Conservation (phyloP, 2,329 filamentous ascomycete genomes). For the Akanthomyces uredinophilus region DNA sequence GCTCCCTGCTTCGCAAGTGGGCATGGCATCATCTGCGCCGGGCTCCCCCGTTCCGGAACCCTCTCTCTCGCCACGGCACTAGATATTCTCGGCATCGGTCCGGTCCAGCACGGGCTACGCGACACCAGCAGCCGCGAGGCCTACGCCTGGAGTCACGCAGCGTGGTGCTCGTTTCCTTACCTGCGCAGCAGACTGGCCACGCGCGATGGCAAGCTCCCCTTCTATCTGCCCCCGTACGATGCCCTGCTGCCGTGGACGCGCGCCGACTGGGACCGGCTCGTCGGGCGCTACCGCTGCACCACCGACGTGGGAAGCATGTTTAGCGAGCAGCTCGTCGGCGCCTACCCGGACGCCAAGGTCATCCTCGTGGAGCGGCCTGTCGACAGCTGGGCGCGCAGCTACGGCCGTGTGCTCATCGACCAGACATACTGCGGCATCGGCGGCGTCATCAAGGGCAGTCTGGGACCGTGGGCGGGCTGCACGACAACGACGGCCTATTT, state of each 20-base stretch:
- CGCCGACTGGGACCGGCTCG: conserved; percentile 1
- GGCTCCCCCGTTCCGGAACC: conserved; percentile 5
- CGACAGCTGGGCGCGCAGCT: conserved; percentile 19
- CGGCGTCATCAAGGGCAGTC: conserved; percentile 10
- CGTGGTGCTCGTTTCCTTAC: conserved; percentile 1
- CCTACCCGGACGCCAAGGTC: conserved; percentile 21
- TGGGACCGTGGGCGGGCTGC: conserved; percentile 19
- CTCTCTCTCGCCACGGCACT: conserved; percentile 1
- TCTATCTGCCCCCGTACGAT: neutral
- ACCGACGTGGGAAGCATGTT: conserved; percentile 9
- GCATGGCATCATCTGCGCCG: conserved; percentile 8
- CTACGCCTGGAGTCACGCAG: conserved; percentile 8
- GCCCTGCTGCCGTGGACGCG: conserved; percentile 1
- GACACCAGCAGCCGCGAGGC: neutral
- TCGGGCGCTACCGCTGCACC: conserved; percentile 1
- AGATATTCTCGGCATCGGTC: conserved; percentile 2
- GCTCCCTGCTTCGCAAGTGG: neutral
- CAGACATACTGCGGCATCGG: neutral
- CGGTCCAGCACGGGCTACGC: neutral
- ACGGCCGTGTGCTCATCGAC: conserved; percentile 19
- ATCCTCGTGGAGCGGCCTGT: conserved; percentile 21
- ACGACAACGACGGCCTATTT: neutral
- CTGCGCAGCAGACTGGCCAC: neutral
- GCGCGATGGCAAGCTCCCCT: neutral
- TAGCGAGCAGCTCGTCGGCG: neutral